Percentiles rank a stretch among this genome's conserved stretches.
These are phyloP conservation scores for Microdochium nivale DNA, from an alignment of 2,329 filamentous ascomycete genomes.

Conservation along the genomic window DNA sequence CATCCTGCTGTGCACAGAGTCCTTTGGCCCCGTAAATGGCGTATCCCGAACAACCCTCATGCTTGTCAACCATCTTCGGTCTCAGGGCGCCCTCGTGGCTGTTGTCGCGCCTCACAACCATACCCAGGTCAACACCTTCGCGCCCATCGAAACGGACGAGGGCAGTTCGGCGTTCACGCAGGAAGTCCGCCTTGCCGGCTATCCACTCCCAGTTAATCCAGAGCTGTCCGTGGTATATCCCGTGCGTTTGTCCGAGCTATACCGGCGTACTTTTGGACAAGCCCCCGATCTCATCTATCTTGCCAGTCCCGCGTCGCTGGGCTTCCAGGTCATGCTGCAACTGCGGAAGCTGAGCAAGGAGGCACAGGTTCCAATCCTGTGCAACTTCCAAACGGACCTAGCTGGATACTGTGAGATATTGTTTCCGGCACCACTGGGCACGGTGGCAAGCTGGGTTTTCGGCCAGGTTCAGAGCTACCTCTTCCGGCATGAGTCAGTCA, in stretches of 20 bases:
- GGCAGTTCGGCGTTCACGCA: constrained; percentile 23
- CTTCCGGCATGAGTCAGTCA: constrained; percentile 52
- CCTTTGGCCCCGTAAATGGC: constrained; percentile 65
- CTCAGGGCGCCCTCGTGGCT: constrained; percentile 55
- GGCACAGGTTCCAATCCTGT: constrained; percentile 49
- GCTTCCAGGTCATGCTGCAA: constrained; percentile 65
- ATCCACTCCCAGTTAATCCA: constrained; percentile 62
- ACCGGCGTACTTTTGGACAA: constrained; percentile 47
- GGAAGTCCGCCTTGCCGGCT: constrained; percentile 54
- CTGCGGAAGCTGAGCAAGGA: constrained; percentile 48
- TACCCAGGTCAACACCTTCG: constrained; percentile 45
- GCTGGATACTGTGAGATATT: constrained; percentile 61
- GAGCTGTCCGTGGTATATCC: constrained; percentile 64
- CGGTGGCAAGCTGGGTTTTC: constrained; percentile 53
- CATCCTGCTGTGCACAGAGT: constrained; percentile 61
- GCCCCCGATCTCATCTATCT: constrained; percentile 61
- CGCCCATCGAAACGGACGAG: constrained; percentile 28
- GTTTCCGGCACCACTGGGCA: constrained; percentile 54
- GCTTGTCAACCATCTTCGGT: constrained; percentile 57
- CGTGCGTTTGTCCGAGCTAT: constrained; percentile 54
- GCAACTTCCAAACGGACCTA: constrained; percentile 67
- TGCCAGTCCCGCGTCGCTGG: constrained; percentile 59
- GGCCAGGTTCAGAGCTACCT: constrained; percentile 57
- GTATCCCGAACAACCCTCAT: constrained; percentile 63
- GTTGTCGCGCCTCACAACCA: constrained; percentile 57